Evolutionary conservation across 805 yeast species (phyloP), one percentile per base, ranked within the genome.

Genomic region (Metschnikowia santaceciliae): DNA sequence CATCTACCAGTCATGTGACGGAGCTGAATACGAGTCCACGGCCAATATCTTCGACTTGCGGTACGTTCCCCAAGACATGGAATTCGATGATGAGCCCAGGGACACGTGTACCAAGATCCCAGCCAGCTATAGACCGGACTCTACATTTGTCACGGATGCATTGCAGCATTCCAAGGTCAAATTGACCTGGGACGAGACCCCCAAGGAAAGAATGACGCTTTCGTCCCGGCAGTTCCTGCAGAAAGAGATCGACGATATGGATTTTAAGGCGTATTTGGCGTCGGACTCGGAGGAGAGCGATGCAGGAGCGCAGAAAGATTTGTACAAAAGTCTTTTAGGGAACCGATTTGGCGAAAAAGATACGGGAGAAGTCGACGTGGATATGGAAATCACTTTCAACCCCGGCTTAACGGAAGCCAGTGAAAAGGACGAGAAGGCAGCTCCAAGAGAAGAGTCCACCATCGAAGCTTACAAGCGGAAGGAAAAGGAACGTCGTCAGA

Each of bases 151-250:
- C 32, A 94, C 99, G 3, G 97, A 89, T 70, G 99, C 99, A 0
- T 76, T 94, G 53, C 97, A 94, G 66, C 96, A 90, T 64, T 91
- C 98, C 14, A 94, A 91, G 62, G 99, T 94, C 46, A 91, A 89
- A 67, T 76, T 94, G 58, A 91, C 98, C 0, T 94, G 99, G 99
- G 99, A 94, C 68, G 98, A 92, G 71, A 95, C 98, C 0, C 98
- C 99, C 6, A 85, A 83, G 51, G 97, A 90, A 62, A 81, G 99
- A 62, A 67, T 82, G 15, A 82, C 86, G 52, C 67, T 91, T 48
- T 80, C 97, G 1, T 78, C 86, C 14, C 84, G 86, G 58, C 89
- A 90, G 6, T 92, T 94, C 66, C 82, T 90, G 45, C 94, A 88
- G 65, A 84, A 87, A 64, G 98, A 94, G 65, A 76, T 90, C 44